Evolutionary conservation across 331 rosid species (phyloP), one percentile per base, ranked within the genome.

Genomic region (Rhamnella rubrinervis): DNA sequence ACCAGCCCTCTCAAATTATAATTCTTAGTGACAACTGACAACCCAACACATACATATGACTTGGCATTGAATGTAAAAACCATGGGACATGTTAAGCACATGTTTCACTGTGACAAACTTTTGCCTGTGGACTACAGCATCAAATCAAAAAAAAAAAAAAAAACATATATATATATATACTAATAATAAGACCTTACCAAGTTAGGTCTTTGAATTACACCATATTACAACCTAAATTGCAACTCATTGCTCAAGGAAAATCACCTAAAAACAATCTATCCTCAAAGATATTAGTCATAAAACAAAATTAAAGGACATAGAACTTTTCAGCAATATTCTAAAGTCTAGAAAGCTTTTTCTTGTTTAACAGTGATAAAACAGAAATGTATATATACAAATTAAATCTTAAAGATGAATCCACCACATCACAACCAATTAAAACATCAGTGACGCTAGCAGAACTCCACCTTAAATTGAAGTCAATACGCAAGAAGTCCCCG

Each of bases 401-500:
- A 65, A 10, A 52, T 31, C 58, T 6, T 20, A 57, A 65, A 14
- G 3, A 55, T 1, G 25, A 59, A 28, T 55, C 25, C 37, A 50
- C 39, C 75, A 60, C 57, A 55, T 71, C 71, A 58, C 46, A 64
- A 25, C 61, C 28, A 76, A 60, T 31, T 28, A 82, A 69, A 31
- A 68, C 58, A 31, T 25, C 14, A 70, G 79, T 71, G 16, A 68
- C 35, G 51, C 44, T 65, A 18, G 58, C 66, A 61, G 63, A 53
- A 70, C 61, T 80, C 39, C 83, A 91, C 98, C 98, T 92, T 75
- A 89, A 57, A 80, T 92, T 86, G 81, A 92, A 92, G 68, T 81
- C 89, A 66, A 92, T 84, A 23, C 92, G 96, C 63, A 92, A 79
- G 78, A 76, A 92, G 55, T 92, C 96, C 20, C 92, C 95, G 65